Evolutionary conservation across 2,329 filamentous ascomycete species (phyloP), one percentile per base, ranked within the genome.

Genomic region (Curvularia sp.): DNA sequence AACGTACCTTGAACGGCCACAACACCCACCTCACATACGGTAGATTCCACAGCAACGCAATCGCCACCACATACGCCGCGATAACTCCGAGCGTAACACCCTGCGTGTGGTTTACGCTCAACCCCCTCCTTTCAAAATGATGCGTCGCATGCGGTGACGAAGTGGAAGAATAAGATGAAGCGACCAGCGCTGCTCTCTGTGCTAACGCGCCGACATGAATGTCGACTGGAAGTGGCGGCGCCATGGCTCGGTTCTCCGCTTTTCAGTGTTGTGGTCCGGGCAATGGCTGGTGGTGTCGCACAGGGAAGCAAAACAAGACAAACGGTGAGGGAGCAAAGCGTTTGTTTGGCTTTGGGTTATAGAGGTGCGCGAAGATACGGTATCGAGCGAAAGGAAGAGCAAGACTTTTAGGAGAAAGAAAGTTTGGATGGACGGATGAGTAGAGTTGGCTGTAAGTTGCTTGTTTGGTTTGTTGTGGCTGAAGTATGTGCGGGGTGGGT

Each of bases 41-140:
- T 1, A 93, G 75, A 77, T 93, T 93, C 90, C 90, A 93, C 3
- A 93, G 80, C 42, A 93, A 81, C 4, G 89, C 89, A 64, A 93
- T 93, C 47, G 84, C 83, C 18, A 92, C 89, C 2, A 89, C 83
- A 76, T 93, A 93, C 35, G 82, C 88, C 8, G 78, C 88, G 66
- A 93, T 91, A 41, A 92, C 81, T 8, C 89, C 89, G 26, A 92
- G 79, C 0, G 90, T 92, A 9, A 92, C 83, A 53, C 83, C 82
- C 69, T 93, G 90, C 2, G 89, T 89, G 70, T 87, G 84, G 64
- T 86, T 89, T 42, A 88, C 86, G 26, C 81, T 81, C 10, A 91
- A 79, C 52, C 83, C 82, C 55, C 88, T 85, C 57, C 79, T 80
- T 20, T 78, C 63, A 47, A 87, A 75, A 53, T 67, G 61, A 61